Conservation (phyloP, 441 rosid genomes). For the Populus hybrid region DNA sequence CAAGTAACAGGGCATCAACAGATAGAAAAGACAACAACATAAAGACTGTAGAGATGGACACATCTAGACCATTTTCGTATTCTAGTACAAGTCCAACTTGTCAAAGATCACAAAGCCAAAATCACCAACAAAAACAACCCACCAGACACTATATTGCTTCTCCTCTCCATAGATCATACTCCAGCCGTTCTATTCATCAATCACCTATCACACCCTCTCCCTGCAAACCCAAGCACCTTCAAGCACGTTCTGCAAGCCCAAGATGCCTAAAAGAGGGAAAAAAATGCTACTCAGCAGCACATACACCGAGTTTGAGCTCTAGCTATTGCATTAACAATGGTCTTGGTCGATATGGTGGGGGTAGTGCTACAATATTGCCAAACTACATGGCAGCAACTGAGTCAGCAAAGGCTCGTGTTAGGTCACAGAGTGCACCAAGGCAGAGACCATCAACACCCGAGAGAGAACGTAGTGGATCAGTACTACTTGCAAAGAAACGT, state of each 20-base stretch:
- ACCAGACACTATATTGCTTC: slow-evolving; percentile 35
- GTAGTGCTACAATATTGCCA: slow-evolving; percentile 46
- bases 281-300: slow-evolving; percentile 51
- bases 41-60: slow-evolving; percentile 82
- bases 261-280: slow-evolving; percentile 55
- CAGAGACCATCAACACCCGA: slow-evolving; percentile 80
- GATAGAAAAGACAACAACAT: slow-evolving; percentile 57
- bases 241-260: slow-evolving; percentile 81
- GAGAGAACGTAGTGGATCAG: slow-evolving; percentile 51
- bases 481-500: slow-evolving; percentile 51
- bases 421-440: slow-evolving; percentile 88
- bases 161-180: slow-evolving; percentile 62
- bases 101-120: slow-evolving; percentile 34
- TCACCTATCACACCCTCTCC: slow-evolving; percentile 80
- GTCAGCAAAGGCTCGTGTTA: slow-evolving; percentile 73
- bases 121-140: slow-evolving; percentile 24
- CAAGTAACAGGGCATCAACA: slow-evolving; percentile 46
- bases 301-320: slow-evolving; percentile 88
- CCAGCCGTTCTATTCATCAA: slow-evolving; percentile 38
- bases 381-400: slow-evolving; percentile 92
- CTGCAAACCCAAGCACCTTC: slow-evolving; percentile 63
- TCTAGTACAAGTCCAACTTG: slow-evolving; percentile 36
- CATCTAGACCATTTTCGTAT: slow-evolving; percentile 59
- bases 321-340: slow-evolving; percentile 48
- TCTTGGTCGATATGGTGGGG: slow-evolving; percentile 27